Conservation (phyloP, 176 grass and related monocot species). For the Hsuehochloa calcarea region DNA sequence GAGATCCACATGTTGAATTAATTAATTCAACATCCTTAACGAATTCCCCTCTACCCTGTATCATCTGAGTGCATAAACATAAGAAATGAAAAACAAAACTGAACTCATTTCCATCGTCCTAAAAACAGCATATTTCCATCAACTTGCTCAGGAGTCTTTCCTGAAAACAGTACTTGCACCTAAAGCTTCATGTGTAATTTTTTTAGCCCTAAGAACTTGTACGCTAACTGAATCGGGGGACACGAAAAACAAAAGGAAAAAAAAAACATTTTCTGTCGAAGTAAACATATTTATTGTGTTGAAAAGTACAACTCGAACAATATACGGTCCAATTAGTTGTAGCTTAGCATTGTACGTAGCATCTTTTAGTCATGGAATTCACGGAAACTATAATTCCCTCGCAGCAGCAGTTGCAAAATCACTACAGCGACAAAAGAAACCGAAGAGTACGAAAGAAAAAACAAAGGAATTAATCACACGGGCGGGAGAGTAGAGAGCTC, state of each 20-base stretch:
- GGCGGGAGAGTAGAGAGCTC: neutral
- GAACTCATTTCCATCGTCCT: neutral
- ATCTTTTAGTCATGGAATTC: neutral
- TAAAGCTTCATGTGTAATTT: neutral
- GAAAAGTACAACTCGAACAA: neutral
- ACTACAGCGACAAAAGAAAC: neutral
- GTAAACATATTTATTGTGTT: neutral
- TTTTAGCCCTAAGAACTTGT: neutral
- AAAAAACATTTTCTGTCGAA: neutral
- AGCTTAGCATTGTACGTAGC: neutral
- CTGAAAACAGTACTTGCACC: neutral
- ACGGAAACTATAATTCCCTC: neutral
- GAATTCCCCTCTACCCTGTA: neutral
- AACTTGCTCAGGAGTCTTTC: neutral
- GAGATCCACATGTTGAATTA: slow-evolving; percentile 26
- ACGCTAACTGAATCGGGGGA: neutral
- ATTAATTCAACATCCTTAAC: slow-evolving; percentile 1
- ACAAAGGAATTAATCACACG: neutral
- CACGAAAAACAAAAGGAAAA: neutral
- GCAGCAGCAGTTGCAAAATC: slow-evolving; percentile 5
- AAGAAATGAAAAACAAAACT: slow-evolving; percentile 15
- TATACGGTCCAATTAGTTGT: neutral
- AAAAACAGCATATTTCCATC: neutral
- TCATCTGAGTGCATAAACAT: neutral
- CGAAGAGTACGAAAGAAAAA: neutral